These are phyloP conservation scores for Lactifluus subvellereus DNA, from an alignment of 768 basidiomycete species.

Conservation along the genomic window DNA sequence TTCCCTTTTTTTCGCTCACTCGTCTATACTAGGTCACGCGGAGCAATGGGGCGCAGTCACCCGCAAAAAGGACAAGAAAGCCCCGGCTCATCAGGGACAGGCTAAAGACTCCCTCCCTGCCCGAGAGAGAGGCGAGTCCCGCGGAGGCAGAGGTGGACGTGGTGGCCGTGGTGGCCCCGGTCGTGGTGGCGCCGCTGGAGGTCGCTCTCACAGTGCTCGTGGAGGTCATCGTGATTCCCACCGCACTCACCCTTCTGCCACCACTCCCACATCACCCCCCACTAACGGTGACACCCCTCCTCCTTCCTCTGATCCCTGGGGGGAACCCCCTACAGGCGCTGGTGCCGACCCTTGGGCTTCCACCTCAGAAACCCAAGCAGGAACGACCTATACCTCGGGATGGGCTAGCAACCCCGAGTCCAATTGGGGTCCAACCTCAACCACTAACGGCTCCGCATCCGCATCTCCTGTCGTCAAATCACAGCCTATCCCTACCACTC, in stretches of 20 bases:
- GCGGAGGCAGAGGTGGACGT: conserved; percentile 60
- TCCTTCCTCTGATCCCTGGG: conserved; percentile 29
- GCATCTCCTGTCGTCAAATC: conserved; percentile 33
- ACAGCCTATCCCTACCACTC: conserved; percentile 24
- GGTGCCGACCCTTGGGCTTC: conserved; percentile 28
- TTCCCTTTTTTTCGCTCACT: conserved; percentile 24
- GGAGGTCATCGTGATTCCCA: conserved; percentile 41
- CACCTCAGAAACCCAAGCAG: conserved; percentile 27
- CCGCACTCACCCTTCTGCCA: conserved; percentile 38
- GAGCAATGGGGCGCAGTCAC: conserved; percentile 81
- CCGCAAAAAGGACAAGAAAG: conserved; percentile 86
- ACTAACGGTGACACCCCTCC: conserved; percentile 16
- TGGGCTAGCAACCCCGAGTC: conserved; percentile 29
- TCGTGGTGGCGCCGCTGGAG: conserved; percentile 37
- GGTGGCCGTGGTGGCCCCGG: conserved; percentile 48
- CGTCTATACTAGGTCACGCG: conserved; percentile 48
- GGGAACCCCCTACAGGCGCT: conserved; percentile 26
- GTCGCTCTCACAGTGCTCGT: conserved; percentile 41
- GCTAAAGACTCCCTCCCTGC: conserved; percentile 49
- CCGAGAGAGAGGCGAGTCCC: conserved; percentile 45
- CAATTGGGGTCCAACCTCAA: conserved; percentile 30
- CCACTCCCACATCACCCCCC: conserved; percentile 3
- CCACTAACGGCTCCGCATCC: conserved; percentile 28
- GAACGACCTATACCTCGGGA: conserved; percentile 28
- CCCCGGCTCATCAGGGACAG: conserved; percentile 34